phyloP scores from a whole-genome alignment of 768 basidiomycete species.

The Hericium coralloides region DNA sequence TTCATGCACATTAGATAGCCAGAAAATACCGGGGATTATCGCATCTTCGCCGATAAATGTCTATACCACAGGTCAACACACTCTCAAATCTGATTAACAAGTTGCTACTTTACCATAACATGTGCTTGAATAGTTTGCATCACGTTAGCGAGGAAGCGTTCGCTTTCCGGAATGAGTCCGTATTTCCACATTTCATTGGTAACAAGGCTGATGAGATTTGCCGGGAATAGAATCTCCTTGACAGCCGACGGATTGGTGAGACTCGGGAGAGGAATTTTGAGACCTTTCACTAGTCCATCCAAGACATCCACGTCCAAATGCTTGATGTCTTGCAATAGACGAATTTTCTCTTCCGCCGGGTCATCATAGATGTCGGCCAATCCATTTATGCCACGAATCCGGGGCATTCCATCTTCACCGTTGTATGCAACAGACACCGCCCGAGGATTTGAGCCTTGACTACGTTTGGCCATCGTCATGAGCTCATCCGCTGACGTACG shows the following conservation, averaged over 20 bases:
- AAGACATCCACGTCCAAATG: conserved; percentile 91
- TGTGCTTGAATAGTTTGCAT: conserved; percentile 98
- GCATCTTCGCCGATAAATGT: conserved; percentile 91
- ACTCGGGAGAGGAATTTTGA: conserved; percentile 90
- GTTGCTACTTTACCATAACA: conserved; percentile 73
- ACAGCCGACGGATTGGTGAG: conserved; percentile 86
- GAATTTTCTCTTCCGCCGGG: conserved; percentile 91
- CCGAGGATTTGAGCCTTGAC: conserved; percentile 63
- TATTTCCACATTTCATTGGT: conserved; percentile 99
- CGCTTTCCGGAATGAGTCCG: conserved; percentile 92
- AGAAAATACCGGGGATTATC: conserved; percentile 94
- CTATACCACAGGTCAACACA: conserved; percentile 28
- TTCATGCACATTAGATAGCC: conserved; percentile 99
- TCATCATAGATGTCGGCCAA: conserved; percentile 77
- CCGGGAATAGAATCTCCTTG: conserved; percentile 98
- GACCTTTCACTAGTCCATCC: conserved; percentile 77
- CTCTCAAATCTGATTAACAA: conserved; percentile 1
- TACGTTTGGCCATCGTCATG: conserved; percentile 65
- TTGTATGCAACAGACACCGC: conserved; percentile 87
- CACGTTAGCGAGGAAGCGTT: conserved; percentile 95
- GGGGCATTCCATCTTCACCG: conserved; percentile 66
- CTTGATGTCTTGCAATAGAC: conserved; percentile 84
- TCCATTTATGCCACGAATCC: conserved; percentile 53
- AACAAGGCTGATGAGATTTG: conserved; percentile 92
- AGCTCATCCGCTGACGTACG: conserved; percentile 74